phyloP scores from a whole-genome alignment of 2,329 filamentous ascomycete genomes.

The Lasiodiplodia sp. region DNA sequence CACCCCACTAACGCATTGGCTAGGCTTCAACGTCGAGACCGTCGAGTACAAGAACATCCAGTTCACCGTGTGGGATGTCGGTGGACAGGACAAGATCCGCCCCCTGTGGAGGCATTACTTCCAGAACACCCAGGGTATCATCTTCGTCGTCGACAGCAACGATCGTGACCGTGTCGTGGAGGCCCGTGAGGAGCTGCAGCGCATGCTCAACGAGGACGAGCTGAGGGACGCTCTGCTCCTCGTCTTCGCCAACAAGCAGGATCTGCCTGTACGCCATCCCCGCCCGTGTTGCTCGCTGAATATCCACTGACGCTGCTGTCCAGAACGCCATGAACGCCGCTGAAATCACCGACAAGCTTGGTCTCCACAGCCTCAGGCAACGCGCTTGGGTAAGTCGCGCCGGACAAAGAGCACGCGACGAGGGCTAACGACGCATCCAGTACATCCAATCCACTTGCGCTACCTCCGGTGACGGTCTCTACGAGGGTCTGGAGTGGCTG shows the following conservation, averaged over 20 bases:
- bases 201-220: constrained; percentile 97
- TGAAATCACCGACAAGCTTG: constrained; percentile 99
- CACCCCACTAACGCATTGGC: constrained; percentile 14
- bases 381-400: constrained; percentile 87
- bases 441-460: constrained; percentile 99
- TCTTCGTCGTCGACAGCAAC: constrained; percentile 97
- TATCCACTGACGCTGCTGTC: constrained; percentile 9
- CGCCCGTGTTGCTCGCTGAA: constrained; percentile 22
- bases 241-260: constrained; percentile 99
- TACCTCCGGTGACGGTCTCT: constrained; percentile 98
- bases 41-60: constrained; percentile 99
- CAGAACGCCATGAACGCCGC: constrained; percentile 99
- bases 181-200: constrained; percentile 89
- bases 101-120: constrained; percentile 99
- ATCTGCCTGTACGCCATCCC: constrained; percentile 77
- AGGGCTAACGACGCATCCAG: constrained; percentile 48
- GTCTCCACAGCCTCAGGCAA: constrained; percentile 98
- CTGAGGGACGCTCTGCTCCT: constrained; percentile 94
- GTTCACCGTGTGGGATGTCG: constrained; percentile 99
- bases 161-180: constrained; percentile 92
- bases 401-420: constrained; percentile 13
- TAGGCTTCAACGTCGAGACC: constrained; percentile 96
- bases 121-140: constrained; percentile 92
- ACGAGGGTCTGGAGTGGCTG: constrained; percentile 86
- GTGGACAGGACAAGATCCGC: constrained; percentile 99